A percentile compares a stretch with the other conserved stretches of the same genome.
These are phyloP conservation scores for Teunomyces panamensis DNA, from an alignment of 805 yeast genomes.

Conservation along the genomic window DNA sequence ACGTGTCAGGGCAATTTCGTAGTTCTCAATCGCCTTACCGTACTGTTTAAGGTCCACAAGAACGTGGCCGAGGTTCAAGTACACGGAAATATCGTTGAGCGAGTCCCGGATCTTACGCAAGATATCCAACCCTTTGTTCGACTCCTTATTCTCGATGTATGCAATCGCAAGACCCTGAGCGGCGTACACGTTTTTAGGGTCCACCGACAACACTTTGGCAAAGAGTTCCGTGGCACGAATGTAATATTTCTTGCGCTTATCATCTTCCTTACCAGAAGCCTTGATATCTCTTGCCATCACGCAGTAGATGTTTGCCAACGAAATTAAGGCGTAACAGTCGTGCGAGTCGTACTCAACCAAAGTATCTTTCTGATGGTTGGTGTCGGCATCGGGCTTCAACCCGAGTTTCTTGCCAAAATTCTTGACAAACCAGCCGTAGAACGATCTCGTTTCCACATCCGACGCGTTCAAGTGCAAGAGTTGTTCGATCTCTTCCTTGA, in stretches of 20 bases:
- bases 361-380: conserved; percentile 80
- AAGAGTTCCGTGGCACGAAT: conserved; percentile 89
- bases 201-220: conserved; percentile 82
- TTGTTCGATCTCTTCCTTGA: conserved; percentile 52
- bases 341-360: conserved; percentile 79
- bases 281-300: conserved; percentile 76
- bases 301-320: conserved; percentile 85
- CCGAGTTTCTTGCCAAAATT: conserved; percentile 54
- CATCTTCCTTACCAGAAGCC: conserved; percentile 37
- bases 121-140: conserved; percentile 76
- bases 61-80: conserved; percentile 85
- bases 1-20: conserved; percentile 72
- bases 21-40: conserved; percentile 83
- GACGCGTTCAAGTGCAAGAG: conserved; percentile 54
- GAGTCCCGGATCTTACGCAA: conserved; percentile 89
- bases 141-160: conserved; percentile 79
- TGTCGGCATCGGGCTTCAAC: conserved; percentile 56
- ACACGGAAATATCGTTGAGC: conserved; percentile 76
- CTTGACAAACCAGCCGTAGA: conserved; percentile 85
- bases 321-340: conserved; percentile 84
- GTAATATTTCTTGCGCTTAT: conserved; percentile 68
- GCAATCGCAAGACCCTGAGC: conserved; percentile 97
- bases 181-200: conserved; percentile 85
- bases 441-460: conserved; percentile 81
- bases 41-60: conserved; percentile 77